Conservation (phyloP, 2,329 filamentous ascomycete species). For the Allantophomopsis lycopodina region DNA sequence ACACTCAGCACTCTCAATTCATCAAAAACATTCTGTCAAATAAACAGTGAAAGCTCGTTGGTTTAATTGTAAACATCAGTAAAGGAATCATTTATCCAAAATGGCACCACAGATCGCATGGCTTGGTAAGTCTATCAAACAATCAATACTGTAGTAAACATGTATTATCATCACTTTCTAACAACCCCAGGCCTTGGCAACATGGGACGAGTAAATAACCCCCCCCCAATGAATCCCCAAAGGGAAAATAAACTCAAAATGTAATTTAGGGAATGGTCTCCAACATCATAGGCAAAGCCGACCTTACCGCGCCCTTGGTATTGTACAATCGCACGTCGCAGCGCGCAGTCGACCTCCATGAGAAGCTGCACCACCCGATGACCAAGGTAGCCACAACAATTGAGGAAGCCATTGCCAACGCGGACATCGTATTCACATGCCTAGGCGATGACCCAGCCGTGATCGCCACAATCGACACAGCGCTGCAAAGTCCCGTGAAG, state of each 20-base stretch:
- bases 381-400: constrained; percentile 51
- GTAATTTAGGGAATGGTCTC: constrained; percentile 60
- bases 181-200: constrained; percentile 45
- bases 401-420: constrained; percentile 47
- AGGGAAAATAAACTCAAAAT: background rate
- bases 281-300: constrained; percentile 69
- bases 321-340: constrained; percentile 68
- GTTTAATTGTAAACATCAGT: too few species aligned
- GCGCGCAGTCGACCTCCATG: constrained; percentile 49
- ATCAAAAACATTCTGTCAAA: too few species aligned
- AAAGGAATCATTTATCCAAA: constrained; percentile 3
- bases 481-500: constrained; percentile 40
- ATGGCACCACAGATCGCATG: constrained; percentile 55
- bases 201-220: constrained; percentile 60
- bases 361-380: constrained; percentile 44
- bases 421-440: constrained; percentile 74
- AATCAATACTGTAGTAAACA: too few species aligned
- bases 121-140: constrained; percentile 38
- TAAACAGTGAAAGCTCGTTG: too few species aligned
- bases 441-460: constrained; percentile 68
- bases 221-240: background rate
- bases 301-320: constrained; percentile 56
- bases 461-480: constrained; percentile 40
- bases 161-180: too few species aligned
- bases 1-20: too few species aligned